A percentile compares a stretch with the other conserved stretches of the same genome.
Conservation (phyloP, 78 protist species). For the Cyanophora paradoxa region DNA sequence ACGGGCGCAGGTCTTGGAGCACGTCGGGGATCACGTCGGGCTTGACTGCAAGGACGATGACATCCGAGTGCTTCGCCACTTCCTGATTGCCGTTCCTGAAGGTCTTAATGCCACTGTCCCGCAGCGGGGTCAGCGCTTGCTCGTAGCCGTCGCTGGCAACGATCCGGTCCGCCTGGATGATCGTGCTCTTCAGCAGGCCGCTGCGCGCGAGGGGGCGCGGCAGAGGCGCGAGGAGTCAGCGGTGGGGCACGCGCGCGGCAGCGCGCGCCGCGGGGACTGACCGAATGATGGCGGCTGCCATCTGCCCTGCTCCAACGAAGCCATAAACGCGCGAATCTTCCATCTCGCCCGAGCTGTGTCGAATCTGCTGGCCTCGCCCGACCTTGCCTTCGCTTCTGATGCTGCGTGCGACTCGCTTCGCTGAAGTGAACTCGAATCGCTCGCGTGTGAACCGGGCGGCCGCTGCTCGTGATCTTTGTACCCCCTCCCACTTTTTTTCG, state of each 20-base stretch:
- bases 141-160: not conserved
- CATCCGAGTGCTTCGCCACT: not conserved
- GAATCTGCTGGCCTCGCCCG: too few relatives aligned
- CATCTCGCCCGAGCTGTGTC: too few relatives aligned
- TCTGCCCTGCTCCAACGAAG: slow-evolving; percentile 31
- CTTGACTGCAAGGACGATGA: slow-evolving; percentile 34
- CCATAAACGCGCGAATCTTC: too few relatives aligned
- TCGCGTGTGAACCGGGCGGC: too few relatives aligned
- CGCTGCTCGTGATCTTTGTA: too few relatives aligned
- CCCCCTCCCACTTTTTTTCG: too few relatives aligned
- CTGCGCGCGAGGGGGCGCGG: too few relatives aligned
- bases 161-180: not conserved
- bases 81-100: not conserved
- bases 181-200: not conserved
- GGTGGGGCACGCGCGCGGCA: not conserved
- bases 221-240: not conserved
- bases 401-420: too few relatives aligned
- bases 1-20: not conserved
- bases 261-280: too few relatives aligned
- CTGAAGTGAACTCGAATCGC: too few relatives aligned
- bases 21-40: slow-evolving; percentile 27
- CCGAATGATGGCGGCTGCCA: slow-evolving; percentile 24
- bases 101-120: not conserved
- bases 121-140: not conserved
- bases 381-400: too few relatives aligned